phyloP scores from a whole-genome alignment of 306 rosid genomes.

The Styphnolobium japonicum region DNA sequence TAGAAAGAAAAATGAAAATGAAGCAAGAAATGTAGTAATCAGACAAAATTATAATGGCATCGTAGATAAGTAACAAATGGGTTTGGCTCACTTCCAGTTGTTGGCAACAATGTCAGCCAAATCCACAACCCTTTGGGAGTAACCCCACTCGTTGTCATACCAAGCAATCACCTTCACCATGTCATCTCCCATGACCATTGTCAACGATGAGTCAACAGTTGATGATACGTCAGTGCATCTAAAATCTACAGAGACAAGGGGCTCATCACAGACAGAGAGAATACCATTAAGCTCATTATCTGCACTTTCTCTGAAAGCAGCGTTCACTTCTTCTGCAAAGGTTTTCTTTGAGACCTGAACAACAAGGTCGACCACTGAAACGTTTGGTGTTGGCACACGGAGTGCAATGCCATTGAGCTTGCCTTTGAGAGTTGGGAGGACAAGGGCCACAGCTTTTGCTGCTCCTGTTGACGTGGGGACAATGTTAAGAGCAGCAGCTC shows the following conservation, averaged over 20 bases:
- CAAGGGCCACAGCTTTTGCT: conserved; percentile 98
- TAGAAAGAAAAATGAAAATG: conserved; percentile 22
- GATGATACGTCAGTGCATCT: conserved; percentile 93
- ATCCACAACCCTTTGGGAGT: conserved; percentile 98
- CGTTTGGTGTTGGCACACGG: conserved; percentile 97
- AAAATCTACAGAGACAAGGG: conserved; percentile 90
- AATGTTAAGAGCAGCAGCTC: conserved; percentile 95
- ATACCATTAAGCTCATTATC: conserved; percentile 73
- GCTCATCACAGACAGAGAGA: conserved; percentile 91
- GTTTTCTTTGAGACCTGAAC: conserved; percentile 94
- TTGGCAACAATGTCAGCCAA: conserved; percentile 96
- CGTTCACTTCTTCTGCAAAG: conserved; percentile 94
- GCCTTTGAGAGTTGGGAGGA: conserved; percentile 87
- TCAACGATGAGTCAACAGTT: conserved; percentile 92
- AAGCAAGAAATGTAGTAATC: conserved; percentile 10
- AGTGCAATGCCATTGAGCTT: conserved; percentile 93
- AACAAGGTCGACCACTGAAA: conserved; percentile 90
- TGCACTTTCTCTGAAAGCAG: conserved; percentile 87
- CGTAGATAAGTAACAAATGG: background rate
- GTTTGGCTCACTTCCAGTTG: conserved; percentile 65
- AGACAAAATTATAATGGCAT: conserved; percentile 33
- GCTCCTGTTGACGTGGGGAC: conserved; percentile 98
- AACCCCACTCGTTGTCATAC: conserved; percentile 99
- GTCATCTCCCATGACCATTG: conserved; percentile 99
- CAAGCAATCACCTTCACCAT: conserved; percentile 98